phyloP scores from a whole-genome alignment of 495 filamentous ascomycete species.

The Lasiosphaeriaceae sp. region DNA sequence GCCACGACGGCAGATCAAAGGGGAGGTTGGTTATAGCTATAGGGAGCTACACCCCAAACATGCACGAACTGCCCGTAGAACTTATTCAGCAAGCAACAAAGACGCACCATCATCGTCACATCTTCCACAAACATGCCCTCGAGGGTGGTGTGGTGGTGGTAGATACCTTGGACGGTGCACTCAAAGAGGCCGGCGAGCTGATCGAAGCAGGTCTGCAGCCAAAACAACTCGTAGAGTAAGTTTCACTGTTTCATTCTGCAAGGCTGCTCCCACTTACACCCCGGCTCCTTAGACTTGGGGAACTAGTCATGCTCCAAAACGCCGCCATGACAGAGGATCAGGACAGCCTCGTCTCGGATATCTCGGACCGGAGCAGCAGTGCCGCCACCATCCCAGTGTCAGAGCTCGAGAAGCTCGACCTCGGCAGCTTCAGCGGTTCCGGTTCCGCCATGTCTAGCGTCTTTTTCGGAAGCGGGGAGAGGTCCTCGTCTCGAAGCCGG shows the following conservation, averaged over 20 bases:
- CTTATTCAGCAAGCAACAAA: constrained; percentile 67
- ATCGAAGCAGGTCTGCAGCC: constrained; percentile 69
- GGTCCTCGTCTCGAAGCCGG: constrained; percentile 20
- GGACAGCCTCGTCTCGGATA: not conserved
- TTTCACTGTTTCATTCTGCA: too few species aligned
- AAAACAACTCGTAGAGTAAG: constrained; percentile 71
- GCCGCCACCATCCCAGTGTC: not conserved
- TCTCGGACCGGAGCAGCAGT: not conserved
- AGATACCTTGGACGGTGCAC: constrained; percentile 71
- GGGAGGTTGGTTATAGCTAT: constrained; percentile 76
- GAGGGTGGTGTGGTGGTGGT: constrained; percentile 83
- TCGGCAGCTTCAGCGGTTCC: constrained; percentile 1
- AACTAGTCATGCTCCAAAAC: constrained; percentile 63
- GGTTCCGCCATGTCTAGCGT: constrained; percentile 25
- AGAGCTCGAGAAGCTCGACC: not conserved
- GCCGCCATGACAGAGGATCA: constrained; percentile 20
- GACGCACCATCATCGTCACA: constrained; percentile 46
- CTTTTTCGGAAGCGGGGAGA: constrained; percentile 9
- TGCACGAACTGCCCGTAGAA: constrained; percentile 79
- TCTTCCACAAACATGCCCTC: constrained; percentile 30
- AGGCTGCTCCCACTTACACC: not conserved
- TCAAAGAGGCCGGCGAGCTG: constrained; percentile 87
- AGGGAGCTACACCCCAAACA: constrained; percentile 77
- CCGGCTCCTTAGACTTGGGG: constrained; percentile 52
- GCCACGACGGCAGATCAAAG: constrained; percentile 64